A percentile compares a stretch with the other conserved stretches of the same genome.
Evolutionary conservation across 305 asterid species (phyloP).

Genomic region (Andrographis paniculata): DNA sequence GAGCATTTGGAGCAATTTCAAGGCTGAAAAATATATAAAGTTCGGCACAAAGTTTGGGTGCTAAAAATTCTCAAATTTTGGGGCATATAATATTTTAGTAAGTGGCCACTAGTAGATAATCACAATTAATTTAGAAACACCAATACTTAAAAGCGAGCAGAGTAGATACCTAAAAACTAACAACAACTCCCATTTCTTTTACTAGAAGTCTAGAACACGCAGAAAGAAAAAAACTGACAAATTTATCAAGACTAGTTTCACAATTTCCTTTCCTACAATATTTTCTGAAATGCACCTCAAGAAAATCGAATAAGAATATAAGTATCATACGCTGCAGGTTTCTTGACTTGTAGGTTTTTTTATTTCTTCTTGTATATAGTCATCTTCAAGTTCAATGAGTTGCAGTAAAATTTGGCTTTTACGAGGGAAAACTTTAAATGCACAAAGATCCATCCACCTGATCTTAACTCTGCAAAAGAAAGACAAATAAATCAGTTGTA

Average conservation of each 20-base stretch:
- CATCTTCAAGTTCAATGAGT: conserved; percentile 74
- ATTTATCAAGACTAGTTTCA: background rate
- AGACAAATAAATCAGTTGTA: conserved; percentile 15
- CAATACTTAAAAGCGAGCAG: too few relatives aligned
- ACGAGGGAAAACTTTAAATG: conserved; percentile 64
- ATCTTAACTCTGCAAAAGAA: conserved; percentile 39
- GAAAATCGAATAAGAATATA: conserved; percentile 16
- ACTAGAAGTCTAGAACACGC: background rate
- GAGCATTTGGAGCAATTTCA: too few relatives aligned
- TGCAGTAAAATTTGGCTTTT: conserved; percentile 59
- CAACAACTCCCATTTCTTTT: conserved; percentile 1
- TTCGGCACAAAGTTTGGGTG: too few relatives aligned
- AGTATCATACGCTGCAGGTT: conserved; percentile 56
- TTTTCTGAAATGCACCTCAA: conserved; percentile 12
- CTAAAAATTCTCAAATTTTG: too few relatives aligned
- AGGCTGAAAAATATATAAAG: too few relatives aligned
- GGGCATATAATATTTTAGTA: too few relatives aligned
- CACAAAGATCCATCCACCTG: conserved; percentile 83
- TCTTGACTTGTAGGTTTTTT: conserved; percentile 48
- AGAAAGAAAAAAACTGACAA: background rate
- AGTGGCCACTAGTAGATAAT: background rate
- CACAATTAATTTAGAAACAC: background rate
- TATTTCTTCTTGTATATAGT: conserved; percentile 83
- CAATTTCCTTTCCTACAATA: too few relatives aligned
- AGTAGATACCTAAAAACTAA: background rate